phyloP scores from a whole-genome alignment of 805 yeast species.

The Wickerhamomyces subpelliculosus region DNA sequence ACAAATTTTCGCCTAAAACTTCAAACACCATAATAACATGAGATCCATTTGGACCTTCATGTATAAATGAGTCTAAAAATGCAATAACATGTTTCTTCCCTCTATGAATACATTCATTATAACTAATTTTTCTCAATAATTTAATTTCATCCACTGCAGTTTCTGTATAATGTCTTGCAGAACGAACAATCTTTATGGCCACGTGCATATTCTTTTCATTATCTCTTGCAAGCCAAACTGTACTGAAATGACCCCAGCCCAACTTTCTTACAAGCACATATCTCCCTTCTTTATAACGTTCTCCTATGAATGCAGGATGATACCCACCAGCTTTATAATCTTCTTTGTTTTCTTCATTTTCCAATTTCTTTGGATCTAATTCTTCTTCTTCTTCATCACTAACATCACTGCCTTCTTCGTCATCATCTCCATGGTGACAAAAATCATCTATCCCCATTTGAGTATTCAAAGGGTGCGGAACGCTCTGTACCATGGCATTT shows the following conservation, averaged over 20 bases:
- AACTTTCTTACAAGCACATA: slow-evolving; percentile 81
- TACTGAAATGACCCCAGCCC: slow-evolving; percentile 99
- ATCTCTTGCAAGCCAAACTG: slow-evolving; percentile 85
- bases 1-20: slow-evolving; percentile 87
- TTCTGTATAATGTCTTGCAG: slow-evolving; percentile 85
- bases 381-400: slow-evolving; percentile 20
- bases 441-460: neutral
- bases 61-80: slow-evolving; percentile 77
- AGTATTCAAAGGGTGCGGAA: neutral
- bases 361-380: slow-evolving; percentile 29
- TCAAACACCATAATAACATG: slow-evolving; percentile 98
- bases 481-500: neutral
- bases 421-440: slow-evolving; percentile 5
- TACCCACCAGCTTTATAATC: slow-evolving; percentile 94
- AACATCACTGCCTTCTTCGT: slow-evolving; percentile 2
- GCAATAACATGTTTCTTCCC: slow-evolving; percentile 80
- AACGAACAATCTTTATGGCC: slow-evolving; percentile 89
- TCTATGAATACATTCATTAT: slow-evolving; percentile 59
- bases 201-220: slow-evolving; percentile 62
- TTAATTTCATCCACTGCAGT: slow-evolving; percentile 93
- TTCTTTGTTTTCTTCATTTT: slow-evolving; percentile 75
- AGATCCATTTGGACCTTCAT: slow-evolving; percentile 83
- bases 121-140: slow-evolving; percentile 59
- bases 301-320: slow-evolving; percentile 91
- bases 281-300: slow-evolving; percentile 64